Evolutionary conservation across 108 stramenopile genomes (phyloP).

Genomic region (Nitzschia palea): DNA sequence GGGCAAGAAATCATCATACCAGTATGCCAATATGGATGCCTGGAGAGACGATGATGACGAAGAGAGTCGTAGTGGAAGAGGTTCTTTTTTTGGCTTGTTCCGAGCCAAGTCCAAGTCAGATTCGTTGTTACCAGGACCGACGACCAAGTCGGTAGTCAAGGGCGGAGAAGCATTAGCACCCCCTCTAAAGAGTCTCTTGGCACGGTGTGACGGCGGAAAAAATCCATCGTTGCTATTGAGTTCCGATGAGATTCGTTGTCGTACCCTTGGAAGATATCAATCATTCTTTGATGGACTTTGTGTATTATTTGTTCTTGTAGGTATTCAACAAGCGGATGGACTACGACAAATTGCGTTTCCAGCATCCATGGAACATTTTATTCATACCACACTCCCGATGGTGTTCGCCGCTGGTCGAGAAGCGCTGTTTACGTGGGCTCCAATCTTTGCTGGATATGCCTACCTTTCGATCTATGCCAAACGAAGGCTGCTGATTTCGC

Average conservation of each 20-base stretch:
- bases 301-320: conserved; percentile 43
- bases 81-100: conserved; percentile 26
- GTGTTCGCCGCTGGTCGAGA: conserved; percentile 19
- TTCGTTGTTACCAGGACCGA: neutral
- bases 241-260: conserved; percentile 10
- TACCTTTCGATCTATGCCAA: conserved; percentile 42
- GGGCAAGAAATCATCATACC: conserved; percentile 1
- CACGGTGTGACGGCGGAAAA: conserved; percentile 41
- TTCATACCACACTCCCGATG: conserved; percentile 6
- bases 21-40: conserved; percentile 35
- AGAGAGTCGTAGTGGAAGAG: neutral
- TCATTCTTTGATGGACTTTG: conserved; percentile 49
- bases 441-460: conserved; percentile 53
- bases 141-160: neutral
- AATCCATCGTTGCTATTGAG: conserved; percentile 27
- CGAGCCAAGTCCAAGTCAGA: neutral
- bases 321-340: conserved; percentile 29
- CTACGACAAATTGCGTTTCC: conserved; percentile 31
- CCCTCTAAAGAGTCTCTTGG: conserved; percentile 33
- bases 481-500: conserved; percentile 34
- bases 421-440: conserved; percentile 54
- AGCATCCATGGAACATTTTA: conserved; percentile 8
- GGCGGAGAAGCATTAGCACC: conserved; percentile 8
- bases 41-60: conserved; percentile 42
- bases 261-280: conserved; percentile 50